phyloP scores from a whole-genome alignment of 371 early-diverging fungal genomes.

The Chytridium lagenaria region DNA sequence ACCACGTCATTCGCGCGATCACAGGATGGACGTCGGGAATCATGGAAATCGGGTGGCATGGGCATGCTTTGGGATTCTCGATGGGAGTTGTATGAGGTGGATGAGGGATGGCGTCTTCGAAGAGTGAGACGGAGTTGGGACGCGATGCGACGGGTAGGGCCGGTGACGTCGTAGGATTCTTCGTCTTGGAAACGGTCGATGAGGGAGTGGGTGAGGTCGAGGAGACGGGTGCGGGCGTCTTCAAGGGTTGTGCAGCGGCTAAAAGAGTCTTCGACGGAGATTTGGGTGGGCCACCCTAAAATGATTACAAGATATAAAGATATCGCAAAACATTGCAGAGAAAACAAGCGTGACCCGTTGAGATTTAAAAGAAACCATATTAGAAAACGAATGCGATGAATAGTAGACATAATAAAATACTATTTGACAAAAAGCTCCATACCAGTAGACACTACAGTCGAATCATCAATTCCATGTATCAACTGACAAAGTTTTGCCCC shows the following conservation, averaged over 20 bases:
- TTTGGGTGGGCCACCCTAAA: constrained; percentile 21
- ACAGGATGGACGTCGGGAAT: background rate
- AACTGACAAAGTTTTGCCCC: constrained; percentile 17
- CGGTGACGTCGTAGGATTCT: constrained; percentile 10
- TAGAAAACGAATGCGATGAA: too few relatives aligned
- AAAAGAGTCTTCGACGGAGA: constrained; percentile 41
- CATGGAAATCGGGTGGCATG: constrained; percentile 28
- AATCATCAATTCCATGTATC: constrained; percentile 24
- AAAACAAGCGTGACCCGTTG: too few relatives aligned
- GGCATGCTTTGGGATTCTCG: background rate
- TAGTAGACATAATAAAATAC: too few relatives aligned
- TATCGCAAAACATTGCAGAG: too few relatives aligned
- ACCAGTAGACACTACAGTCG: constrained; percentile 13
- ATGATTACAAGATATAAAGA: too few relatives aligned
- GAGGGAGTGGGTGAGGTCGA: constrained; percentile 4
- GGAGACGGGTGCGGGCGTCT: constrained; percentile 19
- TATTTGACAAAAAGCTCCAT: too few relatives aligned
- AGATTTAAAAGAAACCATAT: too few relatives aligned
- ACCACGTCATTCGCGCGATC: constrained; percentile 13
- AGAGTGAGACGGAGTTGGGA: constrained; percentile 16
- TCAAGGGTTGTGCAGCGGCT: constrained; percentile 19
- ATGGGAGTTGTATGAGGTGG: background rate
- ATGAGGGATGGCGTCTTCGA: constrained; percentile 3
- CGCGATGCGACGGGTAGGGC: constrained; percentile 19
- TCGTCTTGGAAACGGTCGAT: constrained; percentile 30